These are phyloP conservation scores for Neoboletus magnificus DNA, from an alignment of 768 basidiomycete species.

Conservation along the genomic window DNA sequence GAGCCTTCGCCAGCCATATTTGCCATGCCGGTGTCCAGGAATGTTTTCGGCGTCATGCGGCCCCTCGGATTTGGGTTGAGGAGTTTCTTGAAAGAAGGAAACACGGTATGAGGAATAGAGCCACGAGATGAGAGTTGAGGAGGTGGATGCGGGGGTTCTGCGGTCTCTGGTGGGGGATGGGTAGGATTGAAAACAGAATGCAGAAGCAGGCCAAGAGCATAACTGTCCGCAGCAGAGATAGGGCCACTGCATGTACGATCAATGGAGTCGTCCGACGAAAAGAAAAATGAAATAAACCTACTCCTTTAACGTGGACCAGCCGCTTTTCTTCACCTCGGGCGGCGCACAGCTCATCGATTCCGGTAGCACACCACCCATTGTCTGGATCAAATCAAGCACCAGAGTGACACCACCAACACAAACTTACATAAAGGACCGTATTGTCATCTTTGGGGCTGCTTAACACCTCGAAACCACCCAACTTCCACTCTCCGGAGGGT, in stretches of 20 bases:
- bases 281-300: constrained; percentile 31
- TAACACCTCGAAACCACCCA: constrained; percentile 91
- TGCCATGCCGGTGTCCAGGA: constrained; percentile 79
- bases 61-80: constrained; percentile 85
- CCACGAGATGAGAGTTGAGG: constrained; percentile 77
- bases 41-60: constrained; percentile 69
- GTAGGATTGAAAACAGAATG: constrained; percentile 86
- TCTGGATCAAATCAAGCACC: constrained; percentile 41
- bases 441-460: constrained; percentile 79
- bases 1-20: constrained; percentile 51
- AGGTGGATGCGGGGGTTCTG: constrained; percentile 71
- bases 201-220: constrained; percentile 83
- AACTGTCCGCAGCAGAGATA: constrained; percentile 75
- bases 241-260: constrained; percentile 35
- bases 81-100: constrained; percentile 81
- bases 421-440: constrained; percentile 75
- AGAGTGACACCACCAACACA: neutral
- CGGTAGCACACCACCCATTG: constrained; percentile 60
- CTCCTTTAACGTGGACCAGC: constrained; percentile 85
- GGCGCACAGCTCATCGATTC: constrained; percentile 59
- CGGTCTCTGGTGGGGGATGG: constrained; percentile 64
- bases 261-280: neutral
- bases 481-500: constrained; percentile 92
- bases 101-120: constrained; percentile 68
- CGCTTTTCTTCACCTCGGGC: constrained; percentile 86